Base-by-base conservation (phyloP, 768 basidiomycete species). In the Russula abietina region DNA sequence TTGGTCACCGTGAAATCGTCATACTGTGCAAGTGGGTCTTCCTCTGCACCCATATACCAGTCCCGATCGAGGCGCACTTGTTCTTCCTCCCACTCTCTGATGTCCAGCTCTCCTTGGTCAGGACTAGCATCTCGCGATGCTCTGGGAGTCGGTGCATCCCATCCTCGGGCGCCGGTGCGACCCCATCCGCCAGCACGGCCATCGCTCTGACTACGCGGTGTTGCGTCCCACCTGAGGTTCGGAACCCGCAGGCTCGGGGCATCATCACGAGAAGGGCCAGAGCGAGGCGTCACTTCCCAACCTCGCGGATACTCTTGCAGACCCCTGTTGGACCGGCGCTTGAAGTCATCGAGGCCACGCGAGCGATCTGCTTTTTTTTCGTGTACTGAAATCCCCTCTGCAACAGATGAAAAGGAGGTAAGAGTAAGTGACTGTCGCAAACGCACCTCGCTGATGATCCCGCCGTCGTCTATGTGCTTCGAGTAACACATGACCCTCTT, bases 61-160 rank as follows among this genome's bases (percentile, higher is more conserved):
- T 98, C 94, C 30, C 97, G 80, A 73, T 99, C 97, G 70, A 98
- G 71, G 62, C 81, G 81, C 14, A 93, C 81, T 73, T 97, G 93
- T 72, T 98, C 97, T 69, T 98, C 96, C 73, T 98, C 97, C 97
- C 96, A 99, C 70, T 97, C 96, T 55, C 89, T 80, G 49, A 82
- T 79, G 71, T 94, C 89, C 32, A 95, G 73, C 9, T 82, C 84
- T 22, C 76, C 81, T 55, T 83, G 86, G 36, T 90, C 88, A 7
- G 86, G 85, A 65, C 88, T 90, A 0, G 78, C 82, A 3, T 82
- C 86, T 68, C 90, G 77, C 1, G 80, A 79, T 51, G 78, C 79
- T 51, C 88, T 80, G 5, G 91, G 91, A 0, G 91, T 93, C 1
- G 89, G 89, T 8, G 91, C 90, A 75, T 93, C 91, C 91, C 91